phyloP scores from a whole-genome alignment of 2,329 filamentous ascomycete genomes.

The Ophiostoma himal-ulmi region DNA sequence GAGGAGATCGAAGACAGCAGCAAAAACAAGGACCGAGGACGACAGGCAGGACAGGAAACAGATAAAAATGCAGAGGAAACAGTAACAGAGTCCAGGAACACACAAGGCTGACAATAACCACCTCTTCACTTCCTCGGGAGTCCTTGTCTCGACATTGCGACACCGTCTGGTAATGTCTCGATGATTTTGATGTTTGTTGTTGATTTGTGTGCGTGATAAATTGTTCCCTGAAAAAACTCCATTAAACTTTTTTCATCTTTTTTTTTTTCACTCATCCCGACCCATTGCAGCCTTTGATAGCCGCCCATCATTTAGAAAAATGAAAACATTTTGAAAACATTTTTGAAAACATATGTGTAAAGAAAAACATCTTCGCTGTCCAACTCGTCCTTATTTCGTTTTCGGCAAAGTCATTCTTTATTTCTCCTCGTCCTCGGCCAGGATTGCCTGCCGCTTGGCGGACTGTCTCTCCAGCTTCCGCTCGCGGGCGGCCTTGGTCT shows the following conservation, averaged over 20 bases:
- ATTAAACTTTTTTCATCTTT: slow-evolving; percentile 19
- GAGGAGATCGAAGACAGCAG: background rate
- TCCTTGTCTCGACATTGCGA: background rate
- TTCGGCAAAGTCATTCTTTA: slow-evolving; percentile 28
- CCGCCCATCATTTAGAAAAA: slow-evolving; percentile 13
- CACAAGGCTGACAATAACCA: background rate
- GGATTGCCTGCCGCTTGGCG: slow-evolving; percentile 83
- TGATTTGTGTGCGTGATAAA: slow-evolving; percentile 15
- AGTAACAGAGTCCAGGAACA: background rate
- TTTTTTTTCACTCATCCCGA: slow-evolving; percentile 15
- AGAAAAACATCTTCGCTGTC: slow-evolving; percentile 12
- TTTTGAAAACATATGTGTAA: background rate
- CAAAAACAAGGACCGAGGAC: background rate
- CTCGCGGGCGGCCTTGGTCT: slow-evolving; percentile 99
- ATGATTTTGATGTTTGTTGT: background rate
- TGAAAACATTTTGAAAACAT: background rate
- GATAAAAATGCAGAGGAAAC: background rate
- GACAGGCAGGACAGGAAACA: background rate
- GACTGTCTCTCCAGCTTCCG: slow-evolving; percentile 87
- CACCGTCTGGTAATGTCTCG: background rate
- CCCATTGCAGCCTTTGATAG: background rate
- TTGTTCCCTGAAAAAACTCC: slow-evolving; percentile 22
- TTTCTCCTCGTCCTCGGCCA: slow-evolving; percentile 61
- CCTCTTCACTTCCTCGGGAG: background rate
- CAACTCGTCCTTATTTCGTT: slow-evolving; percentile 6